A percentile compares a stretch with the other conserved stretches of the same genome.
Conservation (phyloP, 495 filamentous ascomycete genomes). For the Penicillium malachiteum region DNA sequence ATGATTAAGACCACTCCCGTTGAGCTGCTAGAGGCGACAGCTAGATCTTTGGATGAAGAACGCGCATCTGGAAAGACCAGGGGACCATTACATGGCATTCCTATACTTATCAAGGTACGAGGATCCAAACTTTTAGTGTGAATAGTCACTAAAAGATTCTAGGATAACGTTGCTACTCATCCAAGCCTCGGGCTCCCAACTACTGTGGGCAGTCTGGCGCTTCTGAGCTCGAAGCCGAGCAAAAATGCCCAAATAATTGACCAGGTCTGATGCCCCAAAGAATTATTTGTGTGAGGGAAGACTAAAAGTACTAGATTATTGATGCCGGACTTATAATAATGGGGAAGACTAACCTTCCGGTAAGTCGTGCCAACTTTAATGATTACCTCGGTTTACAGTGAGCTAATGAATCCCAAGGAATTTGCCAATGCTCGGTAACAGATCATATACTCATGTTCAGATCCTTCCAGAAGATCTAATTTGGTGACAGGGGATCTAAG, state of each 20-base stretch:
- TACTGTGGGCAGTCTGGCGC: constrained; percentile 42
- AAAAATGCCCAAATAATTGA: constrained; percentile 29
- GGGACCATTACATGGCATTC: constrained; percentile 31
- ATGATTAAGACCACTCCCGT: constrained; percentile 36
- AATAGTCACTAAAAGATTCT: constrained; percentile 1
- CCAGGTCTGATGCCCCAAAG: constrained; percentile 4
- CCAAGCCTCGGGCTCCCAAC: constrained; percentile 44
- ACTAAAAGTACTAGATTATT: constrained; percentile 24
- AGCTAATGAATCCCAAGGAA: constrained; percentile 4
- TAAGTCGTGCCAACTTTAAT: constrained; percentile 3
- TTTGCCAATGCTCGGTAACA: constrained; percentile 12
- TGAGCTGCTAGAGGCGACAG: constrained; percentile 28
- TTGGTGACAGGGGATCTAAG: constrained; percentile 20
- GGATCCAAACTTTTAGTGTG: not conserved
- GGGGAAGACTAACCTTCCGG: constrained; percentile 46
- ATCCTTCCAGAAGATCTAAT: not conserved
- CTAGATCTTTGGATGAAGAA: constrained; percentile 26
- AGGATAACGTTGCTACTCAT: constrained; percentile 38
- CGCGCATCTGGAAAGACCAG: constrained; percentile 14
- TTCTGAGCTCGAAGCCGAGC: constrained; percentile 25
- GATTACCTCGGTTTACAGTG: too few relatives aligned
- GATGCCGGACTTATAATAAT: constrained; percentile 46
- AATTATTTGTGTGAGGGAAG: not conserved
- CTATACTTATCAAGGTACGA: constrained; percentile 29
- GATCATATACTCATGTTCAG: not conserved